Evolutionary conservation across 148 eudicot species (phyloP), one percentile per base, ranked within the genome.

Genomic region (Vaccinium corymbosum): DNA sequence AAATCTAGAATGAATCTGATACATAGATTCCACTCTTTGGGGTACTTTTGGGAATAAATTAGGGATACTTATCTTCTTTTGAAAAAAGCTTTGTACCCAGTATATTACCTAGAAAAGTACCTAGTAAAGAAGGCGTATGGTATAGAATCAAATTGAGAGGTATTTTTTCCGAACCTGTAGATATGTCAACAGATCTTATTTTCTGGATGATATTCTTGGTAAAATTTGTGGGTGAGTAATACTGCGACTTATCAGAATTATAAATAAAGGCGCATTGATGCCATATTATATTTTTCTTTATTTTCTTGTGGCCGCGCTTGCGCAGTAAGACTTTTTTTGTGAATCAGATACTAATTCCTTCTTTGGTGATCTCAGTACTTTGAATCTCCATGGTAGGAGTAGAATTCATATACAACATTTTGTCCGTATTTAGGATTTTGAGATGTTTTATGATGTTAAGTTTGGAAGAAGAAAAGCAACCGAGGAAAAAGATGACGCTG

Each of bases 381-480:
- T 53, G 77, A 80, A 35, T 48, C 73, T n/a, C 53, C 14, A 49
- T 42, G 17, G 12, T 76, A 14, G 27, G n/a, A 66, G 73, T 51
- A 19, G 64, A 38, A 85, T 89, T 80, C 80, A 84, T 91, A 83
- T 84, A 83, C 80, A 73, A 49, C 86, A 83, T 87, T 82, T 84
- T 89, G 85, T 79, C 55, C 81, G 70, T 78, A 80, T 86, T 74
- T 90, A 95, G 95, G 98, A 97, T 84, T 93, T 97, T 90, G 91
- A 94, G 88, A 92, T 93, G 90, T 91, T 90, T 93, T 97, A 92
- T 94, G 97, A 92, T 93, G 87, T 92, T 74, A 97, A 97, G 97
- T 95, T 97, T 90, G 99, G 99, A 93, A 92, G 97, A 90, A 97
- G 90, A 92, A 95, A 78, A 85, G 93, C 88, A 70, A 76, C 84